Base-by-base conservation (phyloP, 2,329 filamentous ascomycete genomes). In the Paecilomyces formosus region DNA sequence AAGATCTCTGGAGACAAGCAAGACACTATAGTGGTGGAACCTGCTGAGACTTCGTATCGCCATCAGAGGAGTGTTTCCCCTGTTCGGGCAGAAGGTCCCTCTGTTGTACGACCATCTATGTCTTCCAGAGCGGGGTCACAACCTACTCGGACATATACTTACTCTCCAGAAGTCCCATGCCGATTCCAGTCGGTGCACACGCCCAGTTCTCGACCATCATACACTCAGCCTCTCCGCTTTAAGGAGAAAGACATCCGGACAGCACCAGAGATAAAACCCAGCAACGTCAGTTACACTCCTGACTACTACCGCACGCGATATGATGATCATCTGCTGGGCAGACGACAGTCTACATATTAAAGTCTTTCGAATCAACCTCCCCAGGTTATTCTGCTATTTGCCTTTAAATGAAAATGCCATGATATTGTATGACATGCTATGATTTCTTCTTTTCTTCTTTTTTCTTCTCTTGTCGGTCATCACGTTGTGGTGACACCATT, bases 211-310 rank as follows among this genome's bases (percentile, higher is more conserved):
- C 62, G 58, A 61, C 68, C 8, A 65, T 18, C 39, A 9, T 21
- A 45, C 18, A 8, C 71, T 28, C 66, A 65, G 28, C 54, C 62
- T 49, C 13, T 62, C 12, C 64, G 61, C 15, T 51, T 60, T 15
- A 66, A 65, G n/a, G 62, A 65, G 11, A 65, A 66, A 24, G 70
- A 73, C 13, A n/a, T 68, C 35, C 70, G 64, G 53, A 70, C 67
- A 56, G 58, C 64, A n/a, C 66, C 67, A 8, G 64, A 69, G 26
- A 64, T 71, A 33, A 59, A 63, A 15, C 64, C 66, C 3, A 66
- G 65, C 21, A 65, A 70, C 45, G 58, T 64, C 45, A 61, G 24
- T 33, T 59, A 61, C 49, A 60, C 28, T 58, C 63, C 51, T 39
- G 66, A 61, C 61, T 63, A 63, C 51, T 33, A 62, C 30, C 63